A percentile compares a stretch with the other conserved stretches of the same genome.
Conservation (phyloP, 1,284 basidiomycete species). For the Pascua sp. region DNA sequence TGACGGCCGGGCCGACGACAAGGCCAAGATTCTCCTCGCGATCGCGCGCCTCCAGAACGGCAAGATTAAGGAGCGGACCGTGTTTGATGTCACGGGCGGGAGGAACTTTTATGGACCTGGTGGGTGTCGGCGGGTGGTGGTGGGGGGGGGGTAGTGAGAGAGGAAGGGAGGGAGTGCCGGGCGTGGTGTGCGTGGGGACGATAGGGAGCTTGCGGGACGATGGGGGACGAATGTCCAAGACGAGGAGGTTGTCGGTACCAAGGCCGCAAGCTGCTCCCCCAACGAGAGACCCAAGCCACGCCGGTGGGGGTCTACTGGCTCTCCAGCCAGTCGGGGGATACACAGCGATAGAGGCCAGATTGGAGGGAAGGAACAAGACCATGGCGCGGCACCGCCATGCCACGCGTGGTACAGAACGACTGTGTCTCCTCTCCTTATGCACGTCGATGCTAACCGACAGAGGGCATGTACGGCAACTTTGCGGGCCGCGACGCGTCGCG, state of each 20-base stretch:
- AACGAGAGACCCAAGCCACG: too few relatives aligned
- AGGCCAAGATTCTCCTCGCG: slow-evolving; percentile 72
- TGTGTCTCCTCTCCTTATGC: neutral
- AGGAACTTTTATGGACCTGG: slow-evolving; percentile 89
- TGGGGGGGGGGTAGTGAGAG: too few relatives aligned
- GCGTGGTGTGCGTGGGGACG: too few relatives aligned
- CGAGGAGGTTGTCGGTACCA: too few relatives aligned
- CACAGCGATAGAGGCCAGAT: neutral
- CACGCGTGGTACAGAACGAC: neutral
- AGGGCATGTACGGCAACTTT: slow-evolving; percentile 95
- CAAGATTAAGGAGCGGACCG: slow-evolving; percentile 62
- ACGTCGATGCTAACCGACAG: slow-evolving; percentile 48
- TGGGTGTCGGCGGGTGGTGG: slow-evolving; percentile 49
- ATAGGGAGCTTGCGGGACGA: too few relatives aligned
- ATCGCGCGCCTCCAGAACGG: slow-evolving; percentile 61
- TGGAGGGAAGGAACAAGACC: neutral
- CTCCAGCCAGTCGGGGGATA: neutral
- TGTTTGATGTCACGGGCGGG: slow-evolving; percentile 87
- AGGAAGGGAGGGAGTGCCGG: too few relatives aligned
- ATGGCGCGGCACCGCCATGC: neutral
- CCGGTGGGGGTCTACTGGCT: too few relatives aligned
- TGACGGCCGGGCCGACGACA: slow-evolving; percentile 59
- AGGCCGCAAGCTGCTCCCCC: too few relatives aligned
- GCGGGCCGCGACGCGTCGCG: slow-evolving; percentile 88
- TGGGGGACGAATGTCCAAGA: too few relatives aligned